phyloP scores from a whole-genome alignment of 345 rosid genomes.

The Gossypium arboreum region DNA sequence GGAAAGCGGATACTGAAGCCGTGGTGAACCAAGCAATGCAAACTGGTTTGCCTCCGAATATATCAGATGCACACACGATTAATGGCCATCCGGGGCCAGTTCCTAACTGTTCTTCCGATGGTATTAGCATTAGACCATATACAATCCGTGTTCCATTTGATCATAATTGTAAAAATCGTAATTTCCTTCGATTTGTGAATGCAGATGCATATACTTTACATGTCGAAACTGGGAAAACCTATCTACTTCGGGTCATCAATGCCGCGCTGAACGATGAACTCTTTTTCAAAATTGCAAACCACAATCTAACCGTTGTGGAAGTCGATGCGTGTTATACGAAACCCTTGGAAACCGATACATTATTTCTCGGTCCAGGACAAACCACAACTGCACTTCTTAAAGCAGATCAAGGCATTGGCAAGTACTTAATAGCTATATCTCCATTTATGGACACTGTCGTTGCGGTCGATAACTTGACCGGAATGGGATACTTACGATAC shows the following conservation, averaged over 20 bases:
- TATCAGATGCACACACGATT: slow-evolving; percentile 72
- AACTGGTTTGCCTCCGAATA: slow-evolving; percentile 56
- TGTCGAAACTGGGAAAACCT: slow-evolving; percentile 54
- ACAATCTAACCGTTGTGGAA: slow-evolving; percentile 61
- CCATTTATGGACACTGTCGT: slow-evolving; percentile 79
- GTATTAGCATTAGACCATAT: slow-evolving; percentile 23
- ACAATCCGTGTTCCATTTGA: background rate
- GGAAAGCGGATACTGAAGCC: slow-evolving; percentile 71
- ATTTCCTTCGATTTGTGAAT: slow-evolving; percentile 5
- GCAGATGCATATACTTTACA: slow-evolving; percentile 35
- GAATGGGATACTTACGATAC: slow-evolving; percentile 43
- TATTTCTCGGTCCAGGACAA: slow-evolving; percentile 71
- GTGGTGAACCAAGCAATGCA: slow-evolving; percentile 44
- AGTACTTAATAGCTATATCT: slow-evolving; percentile 50
- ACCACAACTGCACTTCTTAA: slow-evolving; percentile 66
- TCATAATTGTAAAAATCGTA: background rate
- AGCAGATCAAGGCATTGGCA: slow-evolving; percentile 38
- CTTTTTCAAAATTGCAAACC: slow-evolving; percentile 66
- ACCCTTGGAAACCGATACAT: slow-evolving; percentile 44
- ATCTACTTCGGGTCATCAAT: slow-evolving; percentile 58
- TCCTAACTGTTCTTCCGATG: slow-evolving; percentile 49
- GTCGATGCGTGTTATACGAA: slow-evolving; percentile 62
- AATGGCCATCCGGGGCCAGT: slow-evolving; percentile 65
- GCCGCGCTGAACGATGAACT: slow-evolving; percentile 77
- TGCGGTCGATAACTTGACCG: slow-evolving; percentile 50